Base-by-base conservation (phyloP, 345 rosid species). In the Cardamine chenopodiifolia region DNA sequence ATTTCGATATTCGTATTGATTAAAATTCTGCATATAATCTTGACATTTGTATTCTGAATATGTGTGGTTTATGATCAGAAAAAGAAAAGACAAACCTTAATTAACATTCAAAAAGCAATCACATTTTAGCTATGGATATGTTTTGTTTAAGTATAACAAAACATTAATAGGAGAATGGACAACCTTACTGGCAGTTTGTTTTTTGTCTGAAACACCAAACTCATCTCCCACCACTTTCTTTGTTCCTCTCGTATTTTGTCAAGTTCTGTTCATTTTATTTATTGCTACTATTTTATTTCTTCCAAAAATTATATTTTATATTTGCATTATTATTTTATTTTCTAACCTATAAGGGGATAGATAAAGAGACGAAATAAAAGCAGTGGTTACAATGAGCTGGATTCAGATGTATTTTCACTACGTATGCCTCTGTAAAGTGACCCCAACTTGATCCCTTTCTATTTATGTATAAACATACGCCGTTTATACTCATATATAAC, bases 321-420 rank as follows among this genome's bases (percentile, higher is more conserved):
- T 59, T 14, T 61, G 15, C 19, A 62, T 61, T 76, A 68, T 61
- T 61, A 28, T 0, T 35, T 48, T 7, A 6, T 11, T 22, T 53
- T 40, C 0, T 15, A 29, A 22, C 65, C 15, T 52, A 39, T 59
- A 50, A 42, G 42, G 2, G 48, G 64, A 64, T 71, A 65, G 40
- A 71, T 56, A 32, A 49, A 29, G 20, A 59, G 10, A 34, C 10
- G 53, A 70, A 65, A 49, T 47, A 72, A 66, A 77, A 78, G 73
- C 57, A 71, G 77, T 78, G 81, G 81, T 78, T 78, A 78, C 25
- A 78, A 59, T 78, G 77, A 78, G 81, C 81, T 78, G 81, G 77
- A 59, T 66, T 78, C 53, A 78, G 68, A 66, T 66, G 77, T 67
- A 78, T 71, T 78, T 58, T 73, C 77, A 78, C 77, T 72, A 78